Evolutionary conservation across 805 yeast species (phyloP).

Genomic region (Ogataea corticis): DNA sequence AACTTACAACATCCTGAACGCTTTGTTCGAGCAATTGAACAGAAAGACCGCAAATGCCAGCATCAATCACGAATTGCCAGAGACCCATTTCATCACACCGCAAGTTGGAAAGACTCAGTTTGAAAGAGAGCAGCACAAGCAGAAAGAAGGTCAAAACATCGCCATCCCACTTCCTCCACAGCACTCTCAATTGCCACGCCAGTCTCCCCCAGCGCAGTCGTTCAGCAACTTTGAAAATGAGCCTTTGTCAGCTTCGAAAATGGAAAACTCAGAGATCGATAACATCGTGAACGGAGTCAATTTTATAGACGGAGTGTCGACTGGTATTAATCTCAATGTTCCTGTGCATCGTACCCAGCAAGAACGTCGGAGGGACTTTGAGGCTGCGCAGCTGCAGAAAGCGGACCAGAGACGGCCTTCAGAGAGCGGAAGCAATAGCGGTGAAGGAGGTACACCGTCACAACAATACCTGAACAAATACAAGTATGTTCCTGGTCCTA

Average conservation of each 20-base stretch:
- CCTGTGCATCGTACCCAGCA: constrained; percentile 14
- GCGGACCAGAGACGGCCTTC: neutral
- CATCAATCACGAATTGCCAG: constrained; percentile 22
- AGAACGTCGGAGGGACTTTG: constrained; percentile 1
- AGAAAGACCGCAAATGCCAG: constrained; percentile 59
- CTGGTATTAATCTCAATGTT: constrained; percentile 33
- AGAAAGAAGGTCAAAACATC: constrained; percentile 7
- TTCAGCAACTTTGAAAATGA: neutral
- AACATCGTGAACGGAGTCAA: constrained; percentile 34
- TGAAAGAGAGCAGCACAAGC: constrained; percentile 16
- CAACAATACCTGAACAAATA: constrained; percentile 13
- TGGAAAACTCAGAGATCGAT: constrained; percentile 24
- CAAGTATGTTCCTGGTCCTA: constrained; percentile 73
- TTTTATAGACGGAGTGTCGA: constrained; percentile 36
- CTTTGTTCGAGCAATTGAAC: constrained; percentile 77
- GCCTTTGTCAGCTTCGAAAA: constrained; percentile 9
- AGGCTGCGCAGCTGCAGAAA: constrained; percentile 4
- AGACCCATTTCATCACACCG: constrained; percentile 28
- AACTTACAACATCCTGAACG: constrained; percentile 76
- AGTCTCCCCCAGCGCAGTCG: too few species aligned
- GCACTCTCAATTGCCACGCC: constrained; percentile 1
- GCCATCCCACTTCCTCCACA: constrained; percentile 17
- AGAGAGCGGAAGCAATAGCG: neutral
- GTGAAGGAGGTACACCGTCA: neutral
- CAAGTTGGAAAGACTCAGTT: constrained; percentile 29